Evolutionary conservation across 2,329 filamentous ascomycete species (phyloP), one percentile per base, ranked within the genome.

Genomic region (Calonectria naviculata): DNA sequence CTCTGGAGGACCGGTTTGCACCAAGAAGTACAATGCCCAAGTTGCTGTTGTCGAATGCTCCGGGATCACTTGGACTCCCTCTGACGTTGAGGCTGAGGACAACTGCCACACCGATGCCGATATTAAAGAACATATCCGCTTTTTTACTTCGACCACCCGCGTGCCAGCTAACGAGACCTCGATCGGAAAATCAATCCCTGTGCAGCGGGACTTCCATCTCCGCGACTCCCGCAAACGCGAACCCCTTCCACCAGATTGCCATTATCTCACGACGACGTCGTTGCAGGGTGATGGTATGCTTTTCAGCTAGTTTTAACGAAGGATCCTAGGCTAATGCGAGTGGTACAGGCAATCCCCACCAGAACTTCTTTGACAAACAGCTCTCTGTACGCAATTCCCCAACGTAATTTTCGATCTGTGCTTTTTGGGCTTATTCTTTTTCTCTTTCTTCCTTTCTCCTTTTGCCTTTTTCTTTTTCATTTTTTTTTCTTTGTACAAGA

Each of bases 341-440:
- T 47, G 19, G 21, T 15, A 60, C 31, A 65, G 67, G 67, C 13
- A 24, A 68, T 17, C 67, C 67, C 4, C 67, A 68, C 24, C 67
- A 68, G 17, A 68, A 65, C 29, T 65, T 12, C 24, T 46, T n/a
- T 29, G 46, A 64, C 36, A 68, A 64, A 26, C 67, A 68, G 36
- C 38, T 65, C 12, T 68, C 67, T 26, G 67, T 68, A 47, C 7
- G 60, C n/a, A 34, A 41, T 7, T 28, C 6, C 13, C 36, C n/a
- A n/a, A n/a, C n/a, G n/a, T n/a, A n/a, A n/a, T n/a, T n/a, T n/a
- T n/a, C n/a, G n/a, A n/a, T n/a, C n/a, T n/a, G n/a, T n/a, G n/a
- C n/a, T n/a, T n/a, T n/a, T n/a, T 13, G 1, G 36, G 19, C 21
- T 21, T 9, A 44, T 44, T 44, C 17, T 17, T 17, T 29, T 13